Percentiles rank a stretch among this genome's conserved stretches.
These are phyloP conservation scores for Podaxis sp. DNA, from an alignment of 768 basidiomycete genomes.

Conservation along the genomic window DNA sequence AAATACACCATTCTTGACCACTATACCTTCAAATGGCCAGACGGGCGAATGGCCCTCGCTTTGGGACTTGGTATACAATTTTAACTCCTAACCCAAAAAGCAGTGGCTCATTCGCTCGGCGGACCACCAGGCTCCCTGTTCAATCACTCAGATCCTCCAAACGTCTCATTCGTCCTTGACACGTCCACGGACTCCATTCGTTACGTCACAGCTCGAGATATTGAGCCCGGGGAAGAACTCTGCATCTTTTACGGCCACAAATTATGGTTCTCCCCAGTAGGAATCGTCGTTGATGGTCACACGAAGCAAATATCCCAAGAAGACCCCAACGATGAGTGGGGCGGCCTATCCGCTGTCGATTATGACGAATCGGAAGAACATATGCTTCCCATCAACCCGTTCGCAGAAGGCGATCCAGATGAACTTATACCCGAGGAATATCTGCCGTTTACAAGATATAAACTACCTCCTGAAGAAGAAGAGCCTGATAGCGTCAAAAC, in stretches of 20 bases:
- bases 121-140: constrained; percentile 67
- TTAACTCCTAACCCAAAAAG: background rate
- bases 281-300: background rate
- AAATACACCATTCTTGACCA: constrained; percentile 66
- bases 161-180: constrained; percentile 66
- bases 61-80: constrained; percentile 64
- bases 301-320: constrained; percentile 12
- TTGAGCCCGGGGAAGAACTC: constrained; percentile 68
- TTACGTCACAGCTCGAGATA: constrained; percentile 54
- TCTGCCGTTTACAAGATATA: constrained; percentile 67
- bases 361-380: constrained; percentile 18
- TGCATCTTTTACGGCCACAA: constrained; percentile 77
- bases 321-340: constrained; percentile 43
- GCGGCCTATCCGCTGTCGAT: constrained; percentile 35
- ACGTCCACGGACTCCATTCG: constrained; percentile 54
- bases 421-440: constrained; percentile 55
- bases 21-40: constrained; percentile 76
- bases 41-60: constrained; percentile 74
- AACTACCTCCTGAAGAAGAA: constrained; percentile 64
- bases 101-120: background rate
- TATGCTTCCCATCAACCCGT: constrained; percentile 24
- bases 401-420: constrained; percentile 36
- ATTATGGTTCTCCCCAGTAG: constrained; percentile 58
- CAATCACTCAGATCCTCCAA: constrained; percentile 72
- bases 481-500: constrained; percentile 55